phyloP scores from a whole-genome alignment of 805 yeast species.

The Wickerhamomyces mucosus region DNA sequence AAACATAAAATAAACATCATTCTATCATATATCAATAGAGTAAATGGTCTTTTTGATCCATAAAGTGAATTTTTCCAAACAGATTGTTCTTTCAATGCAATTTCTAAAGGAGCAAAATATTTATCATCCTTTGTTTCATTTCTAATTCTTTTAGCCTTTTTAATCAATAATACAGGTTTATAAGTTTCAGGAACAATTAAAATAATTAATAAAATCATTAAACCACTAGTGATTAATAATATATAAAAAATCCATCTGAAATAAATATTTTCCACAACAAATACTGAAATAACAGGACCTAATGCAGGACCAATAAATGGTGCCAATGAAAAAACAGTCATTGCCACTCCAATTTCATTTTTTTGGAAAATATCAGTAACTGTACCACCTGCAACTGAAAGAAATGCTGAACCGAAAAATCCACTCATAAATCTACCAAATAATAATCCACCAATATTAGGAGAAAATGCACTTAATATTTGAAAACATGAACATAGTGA shows the following conservation, averaged over 20 bases:
- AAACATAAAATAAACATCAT: slow-evolving; percentile 45
- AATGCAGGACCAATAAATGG: slow-evolving; percentile 65
- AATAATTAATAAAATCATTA: slow-evolving; percentile 34
- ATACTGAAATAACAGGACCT: slow-evolving; percentile 58
- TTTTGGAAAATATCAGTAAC: slow-evolving; percentile 62
- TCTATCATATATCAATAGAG: slow-evolving; percentile 39
- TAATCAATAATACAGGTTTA: slow-evolving; percentile 38
- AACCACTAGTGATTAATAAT: slow-evolving; percentile 53
- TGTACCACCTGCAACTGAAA: slow-evolving; percentile 72
- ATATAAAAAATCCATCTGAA: slow-evolving; percentile 72
- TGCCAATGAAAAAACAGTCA: slow-evolving; percentile 54
- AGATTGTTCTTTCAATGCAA: slow-evolving; percentile 33
- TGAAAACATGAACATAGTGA: slow-evolving; percentile 50
- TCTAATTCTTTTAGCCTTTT: slow-evolving; percentile 43
- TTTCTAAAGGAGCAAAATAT: slow-evolving; percentile 29
- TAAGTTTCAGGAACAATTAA: slow-evolving; percentile 58
- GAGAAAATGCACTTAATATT: slow-evolving; percentile 45
- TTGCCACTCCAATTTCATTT: slow-evolving; percentile 54
- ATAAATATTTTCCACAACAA: slow-evolving; percentile 33
- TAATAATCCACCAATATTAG: slow-evolving; percentile 52
- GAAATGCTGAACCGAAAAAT: slow-evolving; percentile 63
- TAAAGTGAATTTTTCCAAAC: slow-evolving; percentile 28
- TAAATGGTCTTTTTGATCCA: slow-evolving; percentile 44
- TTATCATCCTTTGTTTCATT: slow-evolving; percentile 44
- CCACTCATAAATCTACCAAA: slow-evolving; percentile 63